These are phyloP conservation scores for Babesia bigemina DNA, from an alignment of 169 alveolate genomes.

Conservation along the genomic window DNA sequence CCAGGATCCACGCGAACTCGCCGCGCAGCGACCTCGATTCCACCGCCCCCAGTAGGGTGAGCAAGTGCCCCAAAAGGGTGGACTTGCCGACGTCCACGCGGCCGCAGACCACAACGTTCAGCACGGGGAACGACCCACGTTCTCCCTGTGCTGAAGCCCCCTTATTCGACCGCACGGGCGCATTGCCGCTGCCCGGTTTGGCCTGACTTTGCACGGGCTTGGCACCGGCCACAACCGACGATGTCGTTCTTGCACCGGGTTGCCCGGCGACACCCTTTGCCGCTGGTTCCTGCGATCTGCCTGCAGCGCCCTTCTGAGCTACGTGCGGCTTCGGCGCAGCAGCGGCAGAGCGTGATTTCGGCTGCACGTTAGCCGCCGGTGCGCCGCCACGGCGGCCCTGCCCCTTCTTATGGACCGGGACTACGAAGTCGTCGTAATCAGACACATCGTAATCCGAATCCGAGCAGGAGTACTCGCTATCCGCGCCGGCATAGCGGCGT, in stretches of 20 bases:
- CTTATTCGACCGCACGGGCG: neutral
- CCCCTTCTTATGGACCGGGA: slow-evolving; percentile 21
- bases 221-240: neutral
- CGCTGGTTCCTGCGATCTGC: no score
- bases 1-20: slow-evolving; percentile 69
- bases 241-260: neutral
- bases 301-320: neutral
- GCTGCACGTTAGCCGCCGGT: neutral
- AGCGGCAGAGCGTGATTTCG: neutral
- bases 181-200: neutral
- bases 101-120: slow-evolving; percentile 76
- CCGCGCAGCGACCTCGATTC: slow-evolving; percentile 17
- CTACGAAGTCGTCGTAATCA: slow-evolving; percentile 40
- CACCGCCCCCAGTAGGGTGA: slow-evolving; percentile 42
- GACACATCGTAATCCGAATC: slow-evolving; percentile 5
- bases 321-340: neutral
- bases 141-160: no score
- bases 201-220: neutral
- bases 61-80: slow-evolving; percentile 73
- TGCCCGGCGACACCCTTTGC: neutral
- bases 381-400: neutral
- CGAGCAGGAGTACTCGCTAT: slow-evolving; percentile 1
- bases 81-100: slow-evolving; percentile 80
- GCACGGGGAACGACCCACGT: slow-evolving; percentile 15
- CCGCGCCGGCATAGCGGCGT: neutral